Base-by-base conservation (phyloP, 495 filamentous ascomycete genomes). In the Extremus antarcticus region DNA sequence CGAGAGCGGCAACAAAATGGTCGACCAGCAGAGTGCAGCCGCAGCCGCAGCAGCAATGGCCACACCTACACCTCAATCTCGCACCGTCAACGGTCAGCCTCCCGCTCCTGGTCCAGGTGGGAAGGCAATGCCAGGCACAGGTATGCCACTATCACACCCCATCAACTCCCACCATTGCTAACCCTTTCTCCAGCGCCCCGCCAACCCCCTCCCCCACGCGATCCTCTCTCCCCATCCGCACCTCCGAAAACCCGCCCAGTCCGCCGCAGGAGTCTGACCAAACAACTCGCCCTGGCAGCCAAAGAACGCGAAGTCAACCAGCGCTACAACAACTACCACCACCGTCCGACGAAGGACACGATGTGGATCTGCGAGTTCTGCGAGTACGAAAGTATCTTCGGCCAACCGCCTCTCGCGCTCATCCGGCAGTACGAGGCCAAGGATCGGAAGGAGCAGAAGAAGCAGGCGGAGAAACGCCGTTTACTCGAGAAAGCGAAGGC, bases 351-450 rank as follows among this genome's bases (percentile, higher is more conserved):
- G 24, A 67, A 77, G 29, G 84, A 90, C 60, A 88, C 94, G 57
- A 78, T 87, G 23, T 97, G 90, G 88, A 88, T 96, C 47, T 98
- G 92, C 70, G 89, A 71, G 43, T 73, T 71, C 58, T 73, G 70
- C 63, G 69, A 71, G 57, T 73, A 73, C 57, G 68, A 73, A 51
- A 55, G 53, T 51, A 73, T 73, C 39, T 73, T 73, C 54, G 69
- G 90, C 16, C 73, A 72, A 43, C 85, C 87, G 3, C 92, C 91
- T 0, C 77, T 81, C 59, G 90, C 91, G 41, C 70, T 97, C 49
- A 88, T 96, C 55, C 79, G 87, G 38, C 85, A 90, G 60, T 97
- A 96, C 62, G 91, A 97, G 70, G 85, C 90, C 68, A 95, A 95
- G 66, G 91, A 95, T 66, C 82, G 88, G 19, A 84, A 85, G 52